Conservation (phyloP, 495 filamentous ascomycete species). For the Annulohypoxylon stygium region DNA sequence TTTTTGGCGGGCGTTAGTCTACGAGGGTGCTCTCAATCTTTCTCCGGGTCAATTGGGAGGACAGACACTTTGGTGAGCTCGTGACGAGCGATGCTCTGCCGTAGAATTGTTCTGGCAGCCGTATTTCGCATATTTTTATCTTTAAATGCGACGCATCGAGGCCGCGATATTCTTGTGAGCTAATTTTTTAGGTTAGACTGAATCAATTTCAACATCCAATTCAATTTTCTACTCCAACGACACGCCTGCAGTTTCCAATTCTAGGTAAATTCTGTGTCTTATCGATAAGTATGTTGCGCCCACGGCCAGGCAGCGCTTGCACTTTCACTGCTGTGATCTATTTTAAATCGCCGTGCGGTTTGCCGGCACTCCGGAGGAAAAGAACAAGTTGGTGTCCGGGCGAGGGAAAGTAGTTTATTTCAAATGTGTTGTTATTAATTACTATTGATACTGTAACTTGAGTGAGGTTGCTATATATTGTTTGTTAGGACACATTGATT, state of each 20-base stretch:
- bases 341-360: neutral
- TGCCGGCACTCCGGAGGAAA: slow-evolving; percentile 1
- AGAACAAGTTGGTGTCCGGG: slow-evolving; percentile 1
- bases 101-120: slow-evolving; percentile 38
- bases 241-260: neutral
- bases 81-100: slow-evolving; percentile 24
- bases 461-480: neutral
- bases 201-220: slow-evolving; percentile 3
- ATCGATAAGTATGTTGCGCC: slow-evolving; percentile 9
- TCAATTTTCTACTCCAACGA: neutral
- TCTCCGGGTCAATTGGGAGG: slow-evolving; percentile 36
- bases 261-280: neutral
- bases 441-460: neutral
- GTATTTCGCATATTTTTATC: slow-evolving; percentile 22
- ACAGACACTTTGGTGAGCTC: slow-evolving; percentile 33
- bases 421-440: neutral
- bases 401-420: neutral
- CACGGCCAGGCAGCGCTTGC: neutral
- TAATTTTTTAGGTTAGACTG: slow-evolving; percentile 25
- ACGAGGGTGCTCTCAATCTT: neutral
- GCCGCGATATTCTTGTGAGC: slow-evolving; percentile 15
- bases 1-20: slow-evolving; percentile 9
- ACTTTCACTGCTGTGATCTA: neutral
- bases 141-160: neutral
- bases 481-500: too few relatives aligned